Evolutionary conservation across 768 basidiomycete species (phyloP), one percentile per base, ranked within the genome.

Genomic region (Myochromella boudieri): DNA sequence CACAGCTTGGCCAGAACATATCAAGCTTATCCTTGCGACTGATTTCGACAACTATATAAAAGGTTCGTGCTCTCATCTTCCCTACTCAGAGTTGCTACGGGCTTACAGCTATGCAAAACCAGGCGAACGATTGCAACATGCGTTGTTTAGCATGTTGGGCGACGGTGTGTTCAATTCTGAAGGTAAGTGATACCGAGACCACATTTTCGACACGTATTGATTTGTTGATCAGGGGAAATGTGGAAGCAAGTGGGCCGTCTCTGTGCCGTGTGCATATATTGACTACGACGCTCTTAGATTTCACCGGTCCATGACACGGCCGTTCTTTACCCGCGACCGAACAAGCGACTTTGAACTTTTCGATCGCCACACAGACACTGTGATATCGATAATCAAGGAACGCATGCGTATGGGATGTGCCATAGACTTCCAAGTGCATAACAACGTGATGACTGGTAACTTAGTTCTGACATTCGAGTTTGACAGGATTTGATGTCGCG

Each of bases 161-260:
- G 71, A 72, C 9, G 85, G 85, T 0, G 80, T 86, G 3, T 87
- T 87, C 60, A 85, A 86, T 52, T 78, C 81, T 12, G 82, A 85
- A 43, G 83, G 83, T 75, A 53, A 48, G 68, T 44, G 5, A 11
- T 8, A 21, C 17, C 42, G 6, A 14, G 1, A 24, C 8, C 21
- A 21, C 10, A 18, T 31, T 2, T 26, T 8, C 24, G 26, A 21
- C 5, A 25, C 2, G 1, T 20, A 11, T 40, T 44, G 18, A 41
- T 8, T 38, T 43, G 11, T 37, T 11, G 9, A 25, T 43, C 34
- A 66, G 62, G 59, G 22, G 60, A 67, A 26, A 68, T 71, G 68
- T 72, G 69, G 70, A 67, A 70, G 65, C 69, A 54, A 29, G 61
- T 42, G 22, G 5, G 34, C 33, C 7, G 24, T 42, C 11, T n/a